A percentile compares a stretch with the other conserved stretches of the same genome.
Conservation (phyloP, 139 green algal species). For the Edaphochlamys debaryana region DNA sequence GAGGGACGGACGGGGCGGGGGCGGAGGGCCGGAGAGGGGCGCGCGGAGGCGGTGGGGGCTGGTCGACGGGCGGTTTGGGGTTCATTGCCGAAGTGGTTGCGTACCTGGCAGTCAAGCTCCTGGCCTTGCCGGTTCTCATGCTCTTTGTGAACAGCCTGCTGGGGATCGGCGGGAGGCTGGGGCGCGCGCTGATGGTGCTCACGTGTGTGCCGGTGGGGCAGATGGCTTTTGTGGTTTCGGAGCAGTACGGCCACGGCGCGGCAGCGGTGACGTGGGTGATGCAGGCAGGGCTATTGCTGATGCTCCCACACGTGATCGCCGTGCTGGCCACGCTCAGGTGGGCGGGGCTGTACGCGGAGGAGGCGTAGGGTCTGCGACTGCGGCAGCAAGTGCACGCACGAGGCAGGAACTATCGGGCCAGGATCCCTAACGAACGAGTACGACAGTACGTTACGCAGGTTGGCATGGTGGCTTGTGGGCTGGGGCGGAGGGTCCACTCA, state of each 20-base stretch:
- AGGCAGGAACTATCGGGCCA: too few species aligned
- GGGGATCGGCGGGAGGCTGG: constrained; percentile 40
- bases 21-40: too few species aligned
- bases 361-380: too few species aligned
- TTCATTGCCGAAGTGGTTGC: too few species aligned
- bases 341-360: constrained; percentile 31
- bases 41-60: neutral
- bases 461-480: too few species aligned
- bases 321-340: constrained; percentile 2
- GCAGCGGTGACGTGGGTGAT: constrained; percentile 18
- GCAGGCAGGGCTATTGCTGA: constrained; percentile 28
- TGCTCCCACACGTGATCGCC: constrained; percentile 34
- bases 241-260: constrained; percentile 44
- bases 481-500: too few species aligned
- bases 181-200: constrained; percentile 44
- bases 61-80: too few species aligned
- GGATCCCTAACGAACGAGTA: too few species aligned
- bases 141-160: constrained; percentile 37
- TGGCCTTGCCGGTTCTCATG: constrained; percentile 51
- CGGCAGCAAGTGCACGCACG: too few species aligned
- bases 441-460: too few species aligned
- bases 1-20: constrained; percentile 26
- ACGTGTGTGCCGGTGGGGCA: constrained; percentile 58
- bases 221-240: constrained; percentile 57
- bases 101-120: constrained; percentile 39